A percentile compares a stretch with the other conserved stretches of the same genome.
Conservation (phyloP, 129 eudicot species). For the Tagetes patula region DNA sequence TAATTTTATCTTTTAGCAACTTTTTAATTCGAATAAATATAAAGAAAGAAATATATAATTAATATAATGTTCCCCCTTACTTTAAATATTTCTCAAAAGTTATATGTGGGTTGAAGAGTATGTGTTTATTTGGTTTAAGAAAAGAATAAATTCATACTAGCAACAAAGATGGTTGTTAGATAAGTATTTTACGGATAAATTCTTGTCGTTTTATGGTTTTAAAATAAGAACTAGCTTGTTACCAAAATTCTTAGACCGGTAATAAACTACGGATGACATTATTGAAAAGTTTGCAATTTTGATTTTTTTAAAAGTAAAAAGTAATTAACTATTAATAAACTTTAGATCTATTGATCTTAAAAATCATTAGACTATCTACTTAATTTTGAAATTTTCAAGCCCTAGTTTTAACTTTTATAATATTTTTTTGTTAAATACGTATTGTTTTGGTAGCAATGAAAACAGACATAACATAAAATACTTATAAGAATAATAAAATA, state of each 20-base stretch:
- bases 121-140: slow-evolving; percentile 14
- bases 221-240: background rate
- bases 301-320: too few species aligned
- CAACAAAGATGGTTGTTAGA: background rate
- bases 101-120: background rate
- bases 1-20: background rate
- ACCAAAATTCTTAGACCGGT: background rate
- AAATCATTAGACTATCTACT: background rate
- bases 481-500: too few species aligned
- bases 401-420: background rate
- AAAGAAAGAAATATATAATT: background rate
- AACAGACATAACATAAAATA: too few species aligned
- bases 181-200: background rate
- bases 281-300: too few species aligned
- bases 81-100: slow-evolving; percentile 1
- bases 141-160: slow-evolving; percentile 13
- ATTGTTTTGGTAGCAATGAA: background rate
- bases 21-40: slow-evolving; percentile 22
- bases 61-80: background rate
- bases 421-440: background rate
- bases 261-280: too few species aligned
- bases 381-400: background rate
- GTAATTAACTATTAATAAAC: background rate
- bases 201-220: background rate
- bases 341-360: background rate